Percentiles rank a stretch among this genome's conserved stretches.
Evolutionary conservation across 2,329 filamentous ascomycete genomes (phyloP).

Genomic region (Aspergillus tubingensis): DNA sequence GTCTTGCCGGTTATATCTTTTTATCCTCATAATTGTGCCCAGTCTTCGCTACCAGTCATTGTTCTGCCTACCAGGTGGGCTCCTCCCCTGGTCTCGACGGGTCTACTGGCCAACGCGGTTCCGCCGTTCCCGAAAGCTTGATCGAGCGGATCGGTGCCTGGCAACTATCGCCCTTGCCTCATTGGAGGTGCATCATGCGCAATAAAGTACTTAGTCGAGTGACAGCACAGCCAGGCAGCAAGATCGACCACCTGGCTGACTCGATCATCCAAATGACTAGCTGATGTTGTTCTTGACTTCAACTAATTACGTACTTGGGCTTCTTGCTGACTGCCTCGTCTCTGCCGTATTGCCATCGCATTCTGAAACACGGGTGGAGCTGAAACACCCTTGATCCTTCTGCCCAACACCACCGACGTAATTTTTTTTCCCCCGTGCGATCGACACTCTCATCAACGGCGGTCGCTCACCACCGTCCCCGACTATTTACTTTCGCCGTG

Average conservation of each 20-base stretch:
- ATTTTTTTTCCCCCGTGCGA: background rate
- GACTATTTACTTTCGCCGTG: slow-evolving; percentile 1
- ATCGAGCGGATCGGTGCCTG: background rate
- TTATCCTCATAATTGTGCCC: background rate
- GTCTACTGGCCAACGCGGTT: background rate
- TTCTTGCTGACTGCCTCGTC: too few species aligned
- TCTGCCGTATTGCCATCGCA: background rate
- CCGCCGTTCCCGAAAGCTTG: slow-evolving; percentile 11
- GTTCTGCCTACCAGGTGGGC: background rate
- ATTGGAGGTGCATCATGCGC: background rate
- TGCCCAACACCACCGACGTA: background rate
- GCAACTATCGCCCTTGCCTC: background rate
- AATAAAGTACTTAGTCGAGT: background rate
- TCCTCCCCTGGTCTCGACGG: background rate
- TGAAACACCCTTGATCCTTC: slow-evolving; percentile 1
- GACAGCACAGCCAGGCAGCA: background rate
- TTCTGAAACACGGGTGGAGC: slow-evolving; percentile 1
- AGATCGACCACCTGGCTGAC: background rate
- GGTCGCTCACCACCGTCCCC: background rate
- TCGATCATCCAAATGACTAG: background rate
- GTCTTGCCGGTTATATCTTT: background rate
- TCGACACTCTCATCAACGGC: background rate
- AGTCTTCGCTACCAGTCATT: background rate
- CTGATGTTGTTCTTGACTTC: background rate
- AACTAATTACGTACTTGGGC: background rate